phyloP scores from a whole-genome alignment of 495 filamentous ascomycete species.

The Penicillium pancosmium region DNA sequence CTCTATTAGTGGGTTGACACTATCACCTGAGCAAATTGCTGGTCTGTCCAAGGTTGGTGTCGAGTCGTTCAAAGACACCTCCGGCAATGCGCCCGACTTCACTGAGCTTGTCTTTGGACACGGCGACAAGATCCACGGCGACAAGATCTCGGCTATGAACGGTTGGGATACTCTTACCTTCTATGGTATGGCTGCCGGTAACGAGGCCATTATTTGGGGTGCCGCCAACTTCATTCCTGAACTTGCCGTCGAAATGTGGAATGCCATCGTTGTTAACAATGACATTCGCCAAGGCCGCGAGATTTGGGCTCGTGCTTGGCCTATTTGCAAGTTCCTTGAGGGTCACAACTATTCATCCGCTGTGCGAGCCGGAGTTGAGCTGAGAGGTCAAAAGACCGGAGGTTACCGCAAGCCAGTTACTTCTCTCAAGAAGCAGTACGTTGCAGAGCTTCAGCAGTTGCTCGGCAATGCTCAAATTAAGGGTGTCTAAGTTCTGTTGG shows the following conservation, averaged over 20 bases:
- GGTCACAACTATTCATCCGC: conserved; percentile 34
- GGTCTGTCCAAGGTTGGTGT: conserved; percentile 33
- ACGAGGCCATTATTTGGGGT: conserved; percentile 37
- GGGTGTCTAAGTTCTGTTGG: neutral
- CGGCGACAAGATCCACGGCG: conserved; percentile 31
- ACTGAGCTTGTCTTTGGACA: conserved; percentile 37
- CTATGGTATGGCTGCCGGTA: conserved; percentile 38
- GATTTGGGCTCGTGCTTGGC: conserved; percentile 36
- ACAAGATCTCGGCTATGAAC: conserved; percentile 37
- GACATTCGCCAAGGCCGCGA: conserved; percentile 33
- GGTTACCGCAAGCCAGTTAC: conserved; percentile 39
- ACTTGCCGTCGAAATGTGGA: conserved; percentile 35
- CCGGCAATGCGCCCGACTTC: conserved; percentile 38
- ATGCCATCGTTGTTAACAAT: conserved; percentile 31
- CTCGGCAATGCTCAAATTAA: conserved; percentile 35
- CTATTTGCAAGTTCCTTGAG: conserved; percentile 41
- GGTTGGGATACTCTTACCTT: conserved; percentile 44
- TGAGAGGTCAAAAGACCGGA: conserved; percentile 34
- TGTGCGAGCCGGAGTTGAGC: conserved; percentile 38
- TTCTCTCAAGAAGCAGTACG: conserved; percentile 25
- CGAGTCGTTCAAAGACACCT: conserved; percentile 41
- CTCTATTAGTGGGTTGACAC: conserved; percentile 26
- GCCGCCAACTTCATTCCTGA: conserved; percentile 42
- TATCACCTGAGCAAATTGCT: conserved; percentile 31
- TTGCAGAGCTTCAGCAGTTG: conserved; percentile 30